Evolutionary conservation across 768 basidiomycete species (phyloP).

Genomic region (Lentinula guzmanii): DNA sequence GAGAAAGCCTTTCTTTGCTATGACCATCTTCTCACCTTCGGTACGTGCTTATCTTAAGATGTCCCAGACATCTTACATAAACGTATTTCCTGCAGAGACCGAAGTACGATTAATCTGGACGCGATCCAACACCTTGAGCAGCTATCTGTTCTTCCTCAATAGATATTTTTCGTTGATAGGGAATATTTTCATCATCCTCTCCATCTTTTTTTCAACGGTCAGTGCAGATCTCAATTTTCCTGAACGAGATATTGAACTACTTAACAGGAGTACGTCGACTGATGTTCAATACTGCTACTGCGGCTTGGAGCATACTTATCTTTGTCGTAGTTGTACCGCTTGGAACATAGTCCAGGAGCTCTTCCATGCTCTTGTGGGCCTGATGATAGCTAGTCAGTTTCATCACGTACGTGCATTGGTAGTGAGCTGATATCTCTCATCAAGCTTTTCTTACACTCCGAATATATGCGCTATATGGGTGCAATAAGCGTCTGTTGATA

Average conservation of each 20-base stretch:
- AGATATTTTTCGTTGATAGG: constrained; percentile 42
- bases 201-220: constrained; percentile 19
- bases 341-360: constrained; percentile 3
- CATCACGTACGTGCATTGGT: not conserved
- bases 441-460: constrained; percentile 2
- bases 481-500: not conserved
- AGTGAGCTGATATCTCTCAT: not conserved
- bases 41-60: constrained; percentile 13
- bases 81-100: constrained; percentile 15
- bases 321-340: not conserved
- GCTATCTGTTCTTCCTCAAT: constrained; percentile 42
- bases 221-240: not conserved
- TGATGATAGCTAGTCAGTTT: constrained; percentile 1
- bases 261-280: not conserved
- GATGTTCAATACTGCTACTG: not conserved
- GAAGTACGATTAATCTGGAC: constrained; percentile 43
- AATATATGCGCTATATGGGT: constrained; percentile 4
- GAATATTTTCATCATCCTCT: constrained; percentile 23
- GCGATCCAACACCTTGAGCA: constrained; percentile 28
- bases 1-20: constrained; percentile 29
- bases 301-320: too few species aligned
- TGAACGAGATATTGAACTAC: not conserved
- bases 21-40: constrained; percentile 31
- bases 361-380: not conserved
- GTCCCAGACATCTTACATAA: not conserved